Base-by-base conservation (phyloP, 129 eudicot genomes). In the Lactuca saligna region DNA sequence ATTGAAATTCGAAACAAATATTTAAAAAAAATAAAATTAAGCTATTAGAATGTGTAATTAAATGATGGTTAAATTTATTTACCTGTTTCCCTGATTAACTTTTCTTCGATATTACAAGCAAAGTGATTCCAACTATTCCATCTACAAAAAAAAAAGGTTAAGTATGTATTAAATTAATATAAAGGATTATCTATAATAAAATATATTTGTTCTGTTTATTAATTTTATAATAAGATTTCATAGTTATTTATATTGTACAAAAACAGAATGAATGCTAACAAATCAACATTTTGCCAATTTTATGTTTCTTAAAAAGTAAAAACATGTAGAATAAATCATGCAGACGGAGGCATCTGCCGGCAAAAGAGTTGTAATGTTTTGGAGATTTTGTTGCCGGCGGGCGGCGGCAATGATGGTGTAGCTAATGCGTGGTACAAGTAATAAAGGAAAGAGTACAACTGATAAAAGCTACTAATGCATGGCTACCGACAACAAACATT, bases 81-180 rank as follows among this genome's bases (percentile, higher is more conserved):
- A 90, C 97, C 97, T 58, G 97, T 91, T 78, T 85, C 85, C 79
- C 82, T 79, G 38, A 91, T 80, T 72, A 91, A 54, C 50, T 83
- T 80, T 72, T 91, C 96, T 12, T 85, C 76, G 10, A 91, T 82
- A 29, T 83, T 75, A 60, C 97, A 91, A 14, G 49, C 70, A 61
- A 91, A 91, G 69, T 91, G 97, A 71, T 91, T 91, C 97, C 97
- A 91, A 77, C 97, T 91, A 76, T 88, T 91, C 97, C 20, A 20
- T 20, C 20, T 20, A 20, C 20, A 20, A 20, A 20, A 20, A 20
- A 20, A 20, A 20, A 20, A 20, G 20, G 20, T 20, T 20, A 20
- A 20, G 20, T 20, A 20, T 20, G 20, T 20, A 20, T 20, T 20
- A 20, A 20, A 20, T 20, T 20, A 20, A 20, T 20, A 20, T 20